These are phyloP conservation scores for Citrus medica DNA, from an alignment of 345 rosid species.

Conservation along the genomic window DNA sequence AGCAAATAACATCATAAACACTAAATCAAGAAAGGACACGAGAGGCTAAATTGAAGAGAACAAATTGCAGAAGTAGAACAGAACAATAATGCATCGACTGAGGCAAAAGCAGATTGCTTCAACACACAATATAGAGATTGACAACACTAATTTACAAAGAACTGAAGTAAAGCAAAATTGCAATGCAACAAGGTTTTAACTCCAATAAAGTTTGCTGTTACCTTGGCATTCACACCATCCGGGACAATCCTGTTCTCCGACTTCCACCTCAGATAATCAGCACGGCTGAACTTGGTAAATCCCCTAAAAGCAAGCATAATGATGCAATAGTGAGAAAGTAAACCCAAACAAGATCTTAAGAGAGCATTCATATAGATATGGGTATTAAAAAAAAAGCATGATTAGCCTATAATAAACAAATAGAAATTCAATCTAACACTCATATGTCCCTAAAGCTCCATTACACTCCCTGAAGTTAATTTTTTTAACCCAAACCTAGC, in stretches of 20 bases:
- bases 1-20: neutral
- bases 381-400: no score
- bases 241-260: constrained; percentile 38
- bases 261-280: constrained; percentile 49
- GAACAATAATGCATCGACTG: neutral
- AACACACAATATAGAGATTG: neutral
- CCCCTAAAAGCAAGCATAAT: constrained; percentile 30
- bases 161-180: neutral
- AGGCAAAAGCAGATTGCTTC: neutral
- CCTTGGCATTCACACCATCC: constrained; percentile 64
- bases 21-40: neutral
- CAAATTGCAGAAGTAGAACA: neutral
- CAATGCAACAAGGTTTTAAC: neutral
- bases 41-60: neutral
- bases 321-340: neutral
- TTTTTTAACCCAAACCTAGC: neutral
- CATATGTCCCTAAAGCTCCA: neutral
- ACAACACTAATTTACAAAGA: neutral
- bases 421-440: neutral
- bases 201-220: constrained; percentile 5
- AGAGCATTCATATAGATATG: neutral
- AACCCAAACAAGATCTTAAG: neutral
- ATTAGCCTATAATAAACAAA: no score
- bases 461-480: neutral
- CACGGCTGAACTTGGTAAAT: constrained; percentile 50